Evolutionary conservation across 2,329 filamentous ascomycete genomes (phyloP).

Genomic region (Chrysoporthe cubensis): DNA sequence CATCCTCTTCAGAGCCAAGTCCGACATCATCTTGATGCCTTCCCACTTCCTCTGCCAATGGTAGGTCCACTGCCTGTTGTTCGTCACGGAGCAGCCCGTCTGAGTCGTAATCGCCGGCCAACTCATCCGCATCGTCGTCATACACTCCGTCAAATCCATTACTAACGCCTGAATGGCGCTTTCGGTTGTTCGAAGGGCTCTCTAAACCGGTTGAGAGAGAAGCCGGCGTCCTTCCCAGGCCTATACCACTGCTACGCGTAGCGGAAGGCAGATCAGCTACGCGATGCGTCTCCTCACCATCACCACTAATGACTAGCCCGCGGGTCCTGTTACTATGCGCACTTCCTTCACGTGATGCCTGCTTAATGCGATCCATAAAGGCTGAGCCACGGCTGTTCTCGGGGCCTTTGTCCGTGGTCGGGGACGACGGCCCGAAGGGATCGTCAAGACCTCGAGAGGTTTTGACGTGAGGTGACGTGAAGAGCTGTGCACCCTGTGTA

Average conservation of each 20-base stretch:
- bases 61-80: slow-evolving; percentile 31
- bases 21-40: not conserved
- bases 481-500: slow-evolving; percentile 35
- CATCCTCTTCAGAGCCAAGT: not conserved
- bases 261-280: not conserved
- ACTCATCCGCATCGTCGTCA: slow-evolving; percentile 30
- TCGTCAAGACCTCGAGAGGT: slow-evolving; percentile 25
- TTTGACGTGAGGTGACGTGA: slow-evolving; percentile 35
- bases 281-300: slow-evolving; percentile 23
- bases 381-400: slow-evolving; percentile 27
- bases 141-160: slow-evolving; percentile 31
- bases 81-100: slow-evolving; percentile 27
- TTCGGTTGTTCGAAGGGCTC: not conserved
- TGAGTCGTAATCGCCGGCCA: slow-evolving; percentile 27
- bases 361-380: slow-evolving; percentile 27
- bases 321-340: slow-evolving; percentile 20
- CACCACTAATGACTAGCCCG: slow-evolving; percentile 8
- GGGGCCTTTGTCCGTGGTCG: slow-evolving; percentile 12
- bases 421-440: slow-evolving; percentile 27
- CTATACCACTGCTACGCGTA: not conserved
- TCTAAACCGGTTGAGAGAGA: not conserved
- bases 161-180: not conserved
- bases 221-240: not conserved
- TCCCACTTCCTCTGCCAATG: slow-evolving; percentile 6
- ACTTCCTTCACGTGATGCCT: slow-evolving; percentile 26